Evolutionary conservation across 208 protist species (phyloP).

Genomic region (Leishmania lainsoni): DNA sequence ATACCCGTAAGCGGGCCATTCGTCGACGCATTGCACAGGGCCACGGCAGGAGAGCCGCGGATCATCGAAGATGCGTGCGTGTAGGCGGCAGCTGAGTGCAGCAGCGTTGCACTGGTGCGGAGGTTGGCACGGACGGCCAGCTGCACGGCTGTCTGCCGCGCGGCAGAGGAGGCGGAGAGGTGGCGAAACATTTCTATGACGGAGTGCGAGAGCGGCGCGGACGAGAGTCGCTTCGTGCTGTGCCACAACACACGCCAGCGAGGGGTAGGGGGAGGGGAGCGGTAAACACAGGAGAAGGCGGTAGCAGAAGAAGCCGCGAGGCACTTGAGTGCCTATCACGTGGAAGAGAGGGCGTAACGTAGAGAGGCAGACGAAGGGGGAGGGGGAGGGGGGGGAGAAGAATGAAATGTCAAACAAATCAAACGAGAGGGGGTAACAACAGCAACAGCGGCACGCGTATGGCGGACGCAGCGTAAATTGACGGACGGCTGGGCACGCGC

Average conservation of each 20-base stretch:
- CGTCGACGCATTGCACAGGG: neutral
- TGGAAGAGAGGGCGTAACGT: neutral
- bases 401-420: slow-evolving; percentile 10
- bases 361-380: neutral
- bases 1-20: neutral
- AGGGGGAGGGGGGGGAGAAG: slow-evolving; percentile 9
- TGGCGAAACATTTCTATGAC: slow-evolving; percentile 17
- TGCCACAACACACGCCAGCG: neutral
- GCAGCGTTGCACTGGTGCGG: neutral
- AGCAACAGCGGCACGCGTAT: no score
- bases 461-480: neutral
- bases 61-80: neutral
- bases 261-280: neutral
- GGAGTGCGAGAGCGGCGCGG: neutral
- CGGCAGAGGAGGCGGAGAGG: slow-evolving; percentile 4
- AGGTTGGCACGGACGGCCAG: neutral
- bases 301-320: neutral
- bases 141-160: slow-evolving; percentile 9
- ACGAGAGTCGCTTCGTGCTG: neutral
- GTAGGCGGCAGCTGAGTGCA: slow-evolving; percentile 5
- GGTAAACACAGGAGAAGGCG: neutral
- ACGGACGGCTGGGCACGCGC: neutral
- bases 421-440: neutral
- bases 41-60: neutral
- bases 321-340: neutral